Base-by-base conservation (phyloP, 1,284 basidiomycete species). In the Calocybe gambosa region DNA sequence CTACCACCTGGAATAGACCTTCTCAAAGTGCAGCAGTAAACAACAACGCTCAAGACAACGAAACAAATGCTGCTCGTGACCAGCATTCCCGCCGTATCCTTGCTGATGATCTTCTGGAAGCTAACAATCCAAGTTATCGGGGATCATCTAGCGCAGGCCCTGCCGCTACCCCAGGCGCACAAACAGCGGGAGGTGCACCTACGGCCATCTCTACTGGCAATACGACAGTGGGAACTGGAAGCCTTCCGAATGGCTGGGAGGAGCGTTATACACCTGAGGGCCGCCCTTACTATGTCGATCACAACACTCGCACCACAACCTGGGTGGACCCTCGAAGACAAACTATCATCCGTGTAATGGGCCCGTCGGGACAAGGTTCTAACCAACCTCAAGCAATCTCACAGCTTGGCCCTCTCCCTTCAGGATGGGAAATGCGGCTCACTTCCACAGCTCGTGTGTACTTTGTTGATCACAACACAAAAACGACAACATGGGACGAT, bases 401-500 rank as follows among this genome's bases (percentile, higher is more conserved):
- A 18, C 90, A 94, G 60, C 82, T 96, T 20, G 93, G 93, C 5
- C 92, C 93, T 19, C 70, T 97, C 36, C 93, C 93, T 1, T 89
- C 86, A 47, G 93, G 93, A 40, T 97, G 93, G 93, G 93, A 97
- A 67, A 96, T 96, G 93, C 86, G 93, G 49, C 81, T 97, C 47
- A 96, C 93, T 0, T 85, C 88, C 1, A 95, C 92, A 1, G 91
- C 92, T 1, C 80, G 93, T 40, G 91, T 96, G 12, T 97, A 97
- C 73, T 97, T 95, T 66, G 93, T 95, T 33, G 92, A 95, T 64
- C 93, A 95, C 73, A 95, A 93, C 68, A 94, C 89, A 45, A 89
- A 90, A 76, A 97, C 93, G 18, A 97, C 93, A n/a, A 95, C 93
- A 1, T 97, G 93, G 93, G 93, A 96, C 65, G 93, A 97, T 65